A percentile compares a stretch with the other conserved stretches of the same genome.
Evolutionary conservation across 2,329 filamentous ascomycete species (phyloP).

Genomic region (Pseudogymnoascus sp.): DNA sequence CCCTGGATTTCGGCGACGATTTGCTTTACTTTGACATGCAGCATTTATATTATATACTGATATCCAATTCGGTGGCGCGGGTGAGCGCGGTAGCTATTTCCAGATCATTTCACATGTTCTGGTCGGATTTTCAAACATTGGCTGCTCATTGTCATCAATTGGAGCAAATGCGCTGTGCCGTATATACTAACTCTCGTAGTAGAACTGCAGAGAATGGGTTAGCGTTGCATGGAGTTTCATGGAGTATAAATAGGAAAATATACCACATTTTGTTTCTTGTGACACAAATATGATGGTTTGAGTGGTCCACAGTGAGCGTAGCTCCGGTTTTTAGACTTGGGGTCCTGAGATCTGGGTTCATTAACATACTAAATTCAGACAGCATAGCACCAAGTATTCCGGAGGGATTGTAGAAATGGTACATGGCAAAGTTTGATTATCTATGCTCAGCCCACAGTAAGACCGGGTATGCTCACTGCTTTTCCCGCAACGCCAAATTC

Average conservation of each 20-base stretch:
- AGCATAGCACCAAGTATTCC: background rate
- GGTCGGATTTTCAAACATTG: background rate
- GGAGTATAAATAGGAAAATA: background rate
- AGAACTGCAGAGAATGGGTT: background rate
- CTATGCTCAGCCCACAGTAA: slow-evolving; percentile 9
- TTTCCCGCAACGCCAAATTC: slow-evolving; percentile 11
- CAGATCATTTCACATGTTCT: background rate
- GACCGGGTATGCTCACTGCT: slow-evolving; percentile 13
- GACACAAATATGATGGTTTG: background rate
- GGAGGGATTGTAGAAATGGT: background rate
- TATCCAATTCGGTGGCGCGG: background rate
- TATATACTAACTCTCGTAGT: background rate
- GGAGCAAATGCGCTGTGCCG: background rate
- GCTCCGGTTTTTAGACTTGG: background rate
- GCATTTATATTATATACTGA: background rate
- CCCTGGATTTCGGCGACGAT: background rate
- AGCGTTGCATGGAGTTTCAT: background rate
- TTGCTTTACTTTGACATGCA: slow-evolving; percentile 4
- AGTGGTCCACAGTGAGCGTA: background rate
- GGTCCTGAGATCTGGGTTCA: background rate
- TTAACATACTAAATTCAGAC: background rate
- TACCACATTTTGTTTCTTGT: background rate
- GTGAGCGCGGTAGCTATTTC: background rate
- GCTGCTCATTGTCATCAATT: background rate
- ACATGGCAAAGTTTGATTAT: slow-evolving; percentile 9